Evolutionary conservation across 2,329 filamentous ascomycete genomes (phyloP).

Genomic region (Phaeoacremonium minimum): DNA sequence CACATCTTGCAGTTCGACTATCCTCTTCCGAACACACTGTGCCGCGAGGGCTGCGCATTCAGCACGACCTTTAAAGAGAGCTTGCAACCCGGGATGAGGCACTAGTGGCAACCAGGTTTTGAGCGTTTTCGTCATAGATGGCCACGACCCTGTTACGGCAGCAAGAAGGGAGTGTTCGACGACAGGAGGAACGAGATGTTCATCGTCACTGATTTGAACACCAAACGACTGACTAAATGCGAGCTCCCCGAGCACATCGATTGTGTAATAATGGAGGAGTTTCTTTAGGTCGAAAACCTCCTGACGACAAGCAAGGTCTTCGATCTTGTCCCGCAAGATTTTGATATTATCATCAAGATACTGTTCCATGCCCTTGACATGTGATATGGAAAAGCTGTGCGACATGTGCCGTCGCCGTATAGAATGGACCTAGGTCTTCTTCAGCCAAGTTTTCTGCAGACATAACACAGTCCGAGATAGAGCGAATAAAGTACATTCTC

Average conservation of each 20-base stretch:
- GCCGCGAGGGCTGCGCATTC: slow-evolving; percentile 11
- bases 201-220: slow-evolving; percentile 19
- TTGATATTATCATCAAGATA: slow-evolving; percentile 23
- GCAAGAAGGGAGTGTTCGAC: slow-evolving; percentile 25
- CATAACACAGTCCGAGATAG: background rate
- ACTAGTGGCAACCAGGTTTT: slow-evolving; percentile 18
- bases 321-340: slow-evolving; percentile 18
- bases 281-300: slow-evolving; percentile 24
- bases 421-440: slow-evolving; percentile 10
- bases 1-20: slow-evolving; percentile 5
- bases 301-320: slow-evolving; percentile 2
- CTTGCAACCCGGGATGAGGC: slow-evolving; percentile 13
- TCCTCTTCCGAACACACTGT: slow-evolving; percentile 12
- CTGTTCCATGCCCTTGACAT: slow-evolving; percentile 28
- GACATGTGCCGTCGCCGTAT: slow-evolving; percentile 21
- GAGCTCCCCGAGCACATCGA: slow-evolving; percentile 21
- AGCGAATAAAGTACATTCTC: slow-evolving; percentile 10
- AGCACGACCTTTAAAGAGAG: slow-evolving; percentile 16
- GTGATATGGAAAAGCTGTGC: slow-evolving; percentile 23
- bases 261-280: slow-evolving; percentile 17
- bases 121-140: slow-evolving; percentile 15
- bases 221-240: slow-evolving; percentile 25
- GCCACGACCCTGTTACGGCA: slow-evolving; percentile 20
- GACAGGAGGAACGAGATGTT: slow-evolving; percentile 22
- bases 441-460: background rate